phyloP scores from a whole-genome alignment of 1,284 basidiomycete species.

The Cutaneotrichosporon mucoides region DNA sequence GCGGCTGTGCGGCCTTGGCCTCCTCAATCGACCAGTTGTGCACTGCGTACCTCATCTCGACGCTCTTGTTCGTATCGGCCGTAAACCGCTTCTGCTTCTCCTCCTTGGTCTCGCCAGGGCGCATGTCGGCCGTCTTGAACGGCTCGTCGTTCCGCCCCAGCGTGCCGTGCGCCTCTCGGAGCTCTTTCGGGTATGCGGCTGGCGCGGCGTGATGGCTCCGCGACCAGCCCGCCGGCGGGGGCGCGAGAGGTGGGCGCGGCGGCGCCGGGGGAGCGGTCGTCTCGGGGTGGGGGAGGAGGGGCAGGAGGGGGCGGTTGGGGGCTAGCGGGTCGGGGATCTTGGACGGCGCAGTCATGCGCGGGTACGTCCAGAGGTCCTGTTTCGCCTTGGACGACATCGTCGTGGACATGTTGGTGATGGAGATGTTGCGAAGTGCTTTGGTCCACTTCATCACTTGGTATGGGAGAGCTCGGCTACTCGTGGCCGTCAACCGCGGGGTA shows the following conservation, averaged over 20 bases:
- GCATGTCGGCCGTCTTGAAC: constrained; percentile 12
- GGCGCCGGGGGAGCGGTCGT: constrained; percentile 4
- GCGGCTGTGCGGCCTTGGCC: constrained; percentile 29
- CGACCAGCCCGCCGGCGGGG: constrained; percentile 46
- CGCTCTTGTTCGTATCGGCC: constrained; percentile 2
- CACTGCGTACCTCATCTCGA: constrained; percentile 6
- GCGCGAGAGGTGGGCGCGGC: constrained; percentile 23
- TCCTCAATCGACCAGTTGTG: constrained; percentile 9
- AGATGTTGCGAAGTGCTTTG: too few relatives aligned
- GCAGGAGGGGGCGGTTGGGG: constrained; percentile 9
- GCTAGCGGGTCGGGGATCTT: constrained; percentile 1
- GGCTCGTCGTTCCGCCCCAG: constrained; percentile 20
- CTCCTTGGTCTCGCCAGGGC: constrained; percentile 18
- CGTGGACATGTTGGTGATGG: too few relatives aligned
- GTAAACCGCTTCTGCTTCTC: constrained; percentile 27
- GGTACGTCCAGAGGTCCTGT: background rate
- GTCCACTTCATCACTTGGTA: too few relatives aligned
- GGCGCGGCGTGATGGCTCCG: constrained; percentile 67
- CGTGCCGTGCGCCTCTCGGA: constrained; percentile 33
- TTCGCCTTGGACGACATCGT: background rate
- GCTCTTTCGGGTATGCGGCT: constrained; percentile 59
- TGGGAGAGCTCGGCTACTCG: too few relatives aligned
- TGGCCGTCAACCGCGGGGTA: too few relatives aligned
- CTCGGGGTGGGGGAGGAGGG: constrained; percentile 13
- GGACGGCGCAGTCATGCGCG: background rate